Conservation (phyloP, 2,329 filamentous ascomycete species). For the Exophiala lecanii-corni region DNA sequence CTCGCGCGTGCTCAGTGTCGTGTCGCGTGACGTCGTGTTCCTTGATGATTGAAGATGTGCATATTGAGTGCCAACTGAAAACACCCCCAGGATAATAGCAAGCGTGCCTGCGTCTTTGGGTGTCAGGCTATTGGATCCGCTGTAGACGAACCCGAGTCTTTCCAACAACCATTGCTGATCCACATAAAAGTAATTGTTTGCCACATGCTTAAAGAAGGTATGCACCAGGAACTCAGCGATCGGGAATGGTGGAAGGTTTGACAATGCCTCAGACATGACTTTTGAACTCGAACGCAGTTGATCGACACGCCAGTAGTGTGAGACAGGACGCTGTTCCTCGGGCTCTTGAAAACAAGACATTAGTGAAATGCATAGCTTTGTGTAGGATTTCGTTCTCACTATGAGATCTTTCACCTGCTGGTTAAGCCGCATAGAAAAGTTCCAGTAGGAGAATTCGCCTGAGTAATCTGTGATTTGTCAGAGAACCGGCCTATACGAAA, state of each 20-base stretch:
- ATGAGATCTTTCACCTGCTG: constrained; percentile 42
- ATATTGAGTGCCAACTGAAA: constrained; percentile 43
- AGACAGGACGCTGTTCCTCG: constrained; percentile 15
- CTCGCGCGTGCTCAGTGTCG: constrained; percentile 38
- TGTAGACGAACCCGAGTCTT: constrained; percentile 37
- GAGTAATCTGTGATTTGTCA: neutral
- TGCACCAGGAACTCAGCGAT: constrained; percentile 41
- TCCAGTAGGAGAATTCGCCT: constrained; percentile 42
- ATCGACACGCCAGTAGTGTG: constrained; percentile 40
- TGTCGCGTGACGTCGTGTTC: constrained; percentile 28
- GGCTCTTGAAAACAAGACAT: neutral
- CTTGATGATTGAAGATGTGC: constrained; percentile 39
- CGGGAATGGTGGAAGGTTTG: constrained; percentile 40
- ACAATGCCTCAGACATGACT: constrained; percentile 34
- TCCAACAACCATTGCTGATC: constrained; percentile 39
- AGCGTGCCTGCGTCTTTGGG: constrained; percentile 38
- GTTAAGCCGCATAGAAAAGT: constrained; percentile 41
- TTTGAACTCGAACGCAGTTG: constrained; percentile 39
- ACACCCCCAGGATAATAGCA: constrained; percentile 40
- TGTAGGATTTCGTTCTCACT: constrained; percentile 24
- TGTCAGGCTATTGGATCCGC: constrained; percentile 32
- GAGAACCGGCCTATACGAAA: neutral
- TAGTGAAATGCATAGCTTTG: neutral
- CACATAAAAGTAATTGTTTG: constrained; percentile 42
- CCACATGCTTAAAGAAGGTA: constrained; percentile 42